A percentile compares a stretch with the other conserved stretches of the same genome.
Conservation (phyloP, 192 early-diverging fungal genomes). For the Glomus cerebriforme region DNA sequence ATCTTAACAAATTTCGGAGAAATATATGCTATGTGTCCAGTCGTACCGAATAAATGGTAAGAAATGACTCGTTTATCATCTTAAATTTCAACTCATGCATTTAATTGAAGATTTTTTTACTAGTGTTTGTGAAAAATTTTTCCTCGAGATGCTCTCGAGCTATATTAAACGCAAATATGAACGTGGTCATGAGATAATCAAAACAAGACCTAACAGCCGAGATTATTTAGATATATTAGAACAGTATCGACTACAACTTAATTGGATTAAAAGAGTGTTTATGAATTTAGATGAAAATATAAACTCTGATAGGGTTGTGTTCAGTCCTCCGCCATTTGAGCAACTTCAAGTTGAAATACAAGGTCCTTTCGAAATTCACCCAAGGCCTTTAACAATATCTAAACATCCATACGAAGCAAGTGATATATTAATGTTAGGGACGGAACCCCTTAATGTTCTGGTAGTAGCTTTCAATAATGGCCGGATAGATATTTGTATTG, state of each 20-base stretch:
- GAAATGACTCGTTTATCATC: neutral
- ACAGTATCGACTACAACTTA: slow-evolving; percentile 36
- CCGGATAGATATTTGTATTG: slow-evolving; percentile 63
- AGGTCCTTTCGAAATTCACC: slow-evolving; percentile 56
- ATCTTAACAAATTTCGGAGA: slow-evolving; percentile 70
- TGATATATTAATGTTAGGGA: slow-evolving; percentile 51
- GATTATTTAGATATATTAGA: neutral
- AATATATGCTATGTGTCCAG: slow-evolving; percentile 75
- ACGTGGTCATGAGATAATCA: neutral
- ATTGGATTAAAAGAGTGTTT: slow-evolving; percentile 54
- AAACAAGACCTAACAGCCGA: neutral
- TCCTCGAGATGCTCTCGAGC: slow-evolving; percentile 3
- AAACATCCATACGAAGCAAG: slow-evolving; percentile 26
- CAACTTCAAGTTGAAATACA: slow-evolving; percentile 36
- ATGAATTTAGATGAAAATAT: slow-evolving; percentile 32
- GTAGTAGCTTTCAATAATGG: slow-evolving; percentile 63
- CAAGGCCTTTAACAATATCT: slow-evolving; percentile 41
- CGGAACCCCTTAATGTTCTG: slow-evolving; percentile 53
- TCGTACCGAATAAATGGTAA: slow-evolving; percentile 70
- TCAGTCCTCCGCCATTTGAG: slow-evolving; percentile 25
- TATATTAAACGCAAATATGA: slow-evolving; percentile 25
- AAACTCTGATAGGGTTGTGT: slow-evolving; percentile 32
- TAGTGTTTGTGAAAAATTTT: slow-evolving; percentile 10
- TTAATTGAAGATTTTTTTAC: neutral
- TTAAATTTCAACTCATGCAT: neutral